Percentiles rank a stretch among this genome's conserved stretches.
Evolutionary conservation across 371 early-diverging fungal species (phyloP).

Genomic region (Circinella minor): DNA sequence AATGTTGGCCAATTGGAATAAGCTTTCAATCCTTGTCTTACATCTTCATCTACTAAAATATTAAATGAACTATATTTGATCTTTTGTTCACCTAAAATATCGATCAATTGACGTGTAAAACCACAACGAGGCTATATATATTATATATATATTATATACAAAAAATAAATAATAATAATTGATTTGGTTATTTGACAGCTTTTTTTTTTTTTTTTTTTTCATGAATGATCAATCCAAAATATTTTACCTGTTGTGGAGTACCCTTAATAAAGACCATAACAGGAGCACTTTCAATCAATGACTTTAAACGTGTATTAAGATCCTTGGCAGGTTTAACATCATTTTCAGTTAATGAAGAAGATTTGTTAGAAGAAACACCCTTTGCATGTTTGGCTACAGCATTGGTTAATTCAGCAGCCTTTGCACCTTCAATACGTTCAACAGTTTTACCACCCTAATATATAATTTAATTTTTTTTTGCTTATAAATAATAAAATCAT

Average conservation of each 20-base stretch:
- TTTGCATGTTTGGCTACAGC: constrained; percentile 77
- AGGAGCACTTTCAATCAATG: constrained; percentile 70
- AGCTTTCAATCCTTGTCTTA: constrained; percentile 91
- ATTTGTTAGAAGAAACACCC: constrained; percentile 41
- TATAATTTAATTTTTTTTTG: background rate
- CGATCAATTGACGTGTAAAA: constrained; percentile 76
- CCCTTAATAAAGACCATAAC: constrained; percentile 97
- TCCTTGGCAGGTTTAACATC: constrained; percentile 49
- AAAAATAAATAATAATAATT: background rate
- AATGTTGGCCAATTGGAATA: constrained; percentile 97
- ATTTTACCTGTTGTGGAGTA: constrained; percentile 65
- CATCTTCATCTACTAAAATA: constrained; percentile 88
- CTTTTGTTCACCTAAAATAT: constrained; percentile 68
- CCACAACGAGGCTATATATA: constrained; percentile 73
- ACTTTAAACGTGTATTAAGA: constrained; percentile 70
- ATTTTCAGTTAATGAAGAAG: constrained; percentile 20
- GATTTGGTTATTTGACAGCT: background rate
- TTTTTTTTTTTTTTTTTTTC: background rate
- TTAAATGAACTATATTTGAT: constrained; percentile 85
- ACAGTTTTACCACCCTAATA: constrained; percentile 68
- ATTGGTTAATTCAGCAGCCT: constrained; percentile 79
- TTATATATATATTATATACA: constrained; percentile 15
- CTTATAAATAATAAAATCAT: no score
- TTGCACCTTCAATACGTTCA: constrained; percentile 88
- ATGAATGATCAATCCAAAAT: background rate